Percentiles rank a stretch among this genome's conserved stretches.
Evolutionary conservation across 2,329 filamentous ascomycete genomes (phyloP).

Genomic region (Pseudogymnoascus sp.): DNA sequence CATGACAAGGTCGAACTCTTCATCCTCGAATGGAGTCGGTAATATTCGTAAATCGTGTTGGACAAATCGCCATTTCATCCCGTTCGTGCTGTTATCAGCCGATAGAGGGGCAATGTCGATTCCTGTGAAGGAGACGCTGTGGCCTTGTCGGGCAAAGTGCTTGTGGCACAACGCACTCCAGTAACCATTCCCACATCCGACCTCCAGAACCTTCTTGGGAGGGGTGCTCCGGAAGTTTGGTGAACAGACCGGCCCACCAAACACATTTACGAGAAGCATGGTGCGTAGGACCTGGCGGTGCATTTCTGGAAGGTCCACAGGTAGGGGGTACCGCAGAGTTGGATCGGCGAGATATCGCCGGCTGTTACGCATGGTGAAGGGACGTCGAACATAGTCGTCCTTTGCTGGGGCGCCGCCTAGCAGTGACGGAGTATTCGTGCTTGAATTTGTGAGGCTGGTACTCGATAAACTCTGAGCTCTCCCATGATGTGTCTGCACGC

Average conservation of each 20-base stretch:
- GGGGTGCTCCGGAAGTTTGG: slow-evolving; percentile 57
- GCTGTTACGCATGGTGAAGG: slow-evolving; percentile 67
- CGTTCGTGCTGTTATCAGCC: slow-evolving; percentile 53
- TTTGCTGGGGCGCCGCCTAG: neutral
- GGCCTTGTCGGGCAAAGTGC: slow-evolving; percentile 62
- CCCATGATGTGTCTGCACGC: slow-evolving; percentile 7
- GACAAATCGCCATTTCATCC: slow-evolving; percentile 82
- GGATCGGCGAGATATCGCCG: slow-evolving; percentile 75
- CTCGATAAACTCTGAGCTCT: slow-evolving; percentile 6
- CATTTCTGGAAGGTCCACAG: slow-evolving; percentile 77
- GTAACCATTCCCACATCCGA: slow-evolving; percentile 80
- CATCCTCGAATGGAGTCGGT: slow-evolving; percentile 70
- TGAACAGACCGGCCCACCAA: slow-evolving; percentile 71
- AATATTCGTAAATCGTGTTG: slow-evolving; percentile 73
- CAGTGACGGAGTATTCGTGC: slow-evolving; percentile 5
- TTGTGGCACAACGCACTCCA: slow-evolving; percentile 87
- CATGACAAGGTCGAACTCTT: slow-evolving; percentile 81
- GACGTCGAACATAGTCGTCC: slow-evolving; percentile 29
- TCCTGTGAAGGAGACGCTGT: slow-evolving; percentile 69
- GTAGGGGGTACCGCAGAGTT: slow-evolving; percentile 70
- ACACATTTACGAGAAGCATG: slow-evolving; percentile 70
- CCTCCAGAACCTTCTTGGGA: slow-evolving; percentile 71
- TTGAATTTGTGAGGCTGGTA: slow-evolving; percentile 7
- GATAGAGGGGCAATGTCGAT: slow-evolving; percentile 72
- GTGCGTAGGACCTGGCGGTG: slow-evolving; percentile 83